phyloP scores from a whole-genome alignment of 192 early-diverging fungal genomes.

The Coemansia sp. region DNA sequence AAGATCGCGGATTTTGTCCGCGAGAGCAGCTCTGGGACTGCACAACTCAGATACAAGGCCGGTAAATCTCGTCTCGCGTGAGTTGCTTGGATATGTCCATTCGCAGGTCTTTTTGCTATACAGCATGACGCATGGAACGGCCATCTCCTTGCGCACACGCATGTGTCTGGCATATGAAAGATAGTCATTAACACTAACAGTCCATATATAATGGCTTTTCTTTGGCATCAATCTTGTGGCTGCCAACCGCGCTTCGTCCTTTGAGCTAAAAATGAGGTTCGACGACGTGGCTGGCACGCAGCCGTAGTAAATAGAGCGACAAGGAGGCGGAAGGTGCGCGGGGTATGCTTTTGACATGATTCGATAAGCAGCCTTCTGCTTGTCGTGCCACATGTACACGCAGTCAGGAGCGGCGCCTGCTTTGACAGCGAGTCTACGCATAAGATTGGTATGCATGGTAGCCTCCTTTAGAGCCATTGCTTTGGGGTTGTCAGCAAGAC shows the following conservation, averaged over 20 bases:
- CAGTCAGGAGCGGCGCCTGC: constrained; percentile 25
- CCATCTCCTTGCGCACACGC: constrained; percentile 25
- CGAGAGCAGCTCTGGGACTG: not conserved
- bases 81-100: constrained; percentile 16
- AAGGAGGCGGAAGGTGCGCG: constrained; percentile 32
- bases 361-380: constrained; percentile 51
- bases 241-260: constrained; percentile 23
- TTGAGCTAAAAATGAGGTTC: constrained; percentile 36
- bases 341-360: constrained; percentile 44
- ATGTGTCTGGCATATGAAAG: constrained; percentile 27
- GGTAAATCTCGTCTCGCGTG: not conserved
- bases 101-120: constrained; percentile 22
- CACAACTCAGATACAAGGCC: not conserved
- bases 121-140: constrained; percentile 46
- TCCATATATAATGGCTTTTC: constrained; percentile 18
- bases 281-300: constrained; percentile 28
- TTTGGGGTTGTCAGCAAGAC: constrained; percentile 42
- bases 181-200: constrained; percentile 42
- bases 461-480: constrained; percentile 26
- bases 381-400: constrained; percentile 52
- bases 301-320: constrained; percentile 47
- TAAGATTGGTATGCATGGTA: constrained; percentile 20
- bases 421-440: constrained; percentile 24
- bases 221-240: constrained; percentile 17
- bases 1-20: not conserved